Percentiles rank a stretch among this genome's conserved stretches.
Conservation (phyloP, 768 basidiomycete species). For the Termitomyces sp. region DNA sequence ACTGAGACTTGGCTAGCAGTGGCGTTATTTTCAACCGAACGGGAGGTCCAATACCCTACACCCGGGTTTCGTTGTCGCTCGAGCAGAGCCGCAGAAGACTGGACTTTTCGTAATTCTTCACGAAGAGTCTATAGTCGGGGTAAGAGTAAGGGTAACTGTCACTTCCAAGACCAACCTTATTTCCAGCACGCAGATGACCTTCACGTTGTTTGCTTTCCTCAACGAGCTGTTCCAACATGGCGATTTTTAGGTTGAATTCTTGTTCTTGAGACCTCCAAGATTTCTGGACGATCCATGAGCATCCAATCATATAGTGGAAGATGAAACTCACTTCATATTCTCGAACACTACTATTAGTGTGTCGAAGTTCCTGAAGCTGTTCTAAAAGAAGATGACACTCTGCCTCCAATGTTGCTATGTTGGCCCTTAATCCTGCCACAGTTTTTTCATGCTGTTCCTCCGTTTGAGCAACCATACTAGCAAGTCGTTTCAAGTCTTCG, state of each 20-base stretch:
- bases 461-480: slow-evolving; percentile 56
- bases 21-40: slow-evolving; percentile 35
- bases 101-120: slow-evolving; percentile 94
- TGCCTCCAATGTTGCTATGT: slow-evolving; percentile 50
- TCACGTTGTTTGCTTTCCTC: slow-evolving; percentile 75
- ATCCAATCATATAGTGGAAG: background rate
- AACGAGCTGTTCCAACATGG: slow-evolving; percentile 58
- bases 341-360: slow-evolving; percentile 42
- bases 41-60: slow-evolving; percentile 84
- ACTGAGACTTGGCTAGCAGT: slow-evolving; percentile 37
- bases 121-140: slow-evolving; percentile 62
- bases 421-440: slow-evolving; percentile 45
- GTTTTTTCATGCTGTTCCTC: slow-evolving; percentile 57
- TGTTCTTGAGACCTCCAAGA: slow-evolving; percentile 33
- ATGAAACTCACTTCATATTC: slow-evolving; percentile 61
- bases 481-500: slow-evolving; percentile 60
- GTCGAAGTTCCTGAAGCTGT: slow-evolving; percentile 54
- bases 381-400: slow-evolving; percentile 45
- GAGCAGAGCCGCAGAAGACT: slow-evolving; percentile 85
- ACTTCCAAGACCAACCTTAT: slow-evolving; percentile 57
- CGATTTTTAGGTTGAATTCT: slow-evolving; percentile 47
- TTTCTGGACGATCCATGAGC: slow-evolving; percentile 21
- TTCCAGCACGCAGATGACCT: slow-evolving; percentile 63
- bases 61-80: slow-evolving; percentile 92
- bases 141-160: background rate